phyloP scores from a whole-genome alignment of 148 eudicot genomes.

The Fallopia convolvulus region DNA sequence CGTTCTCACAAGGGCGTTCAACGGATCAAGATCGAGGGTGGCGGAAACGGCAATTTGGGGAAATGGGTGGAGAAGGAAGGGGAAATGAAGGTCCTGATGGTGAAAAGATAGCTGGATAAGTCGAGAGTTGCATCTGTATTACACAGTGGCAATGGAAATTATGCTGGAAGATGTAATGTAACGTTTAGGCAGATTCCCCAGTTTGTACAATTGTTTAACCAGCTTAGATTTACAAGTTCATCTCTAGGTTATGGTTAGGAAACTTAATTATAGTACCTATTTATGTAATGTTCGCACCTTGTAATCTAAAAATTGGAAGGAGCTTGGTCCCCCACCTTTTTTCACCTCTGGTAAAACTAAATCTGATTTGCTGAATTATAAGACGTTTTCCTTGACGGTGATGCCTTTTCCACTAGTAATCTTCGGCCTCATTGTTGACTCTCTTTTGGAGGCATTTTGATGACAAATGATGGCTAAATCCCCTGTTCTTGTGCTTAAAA shows the following conservation, averaged over 20 bases:
- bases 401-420: neutral
- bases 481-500: too few relatives aligned
- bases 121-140: conserved; percentile 22
- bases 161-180: conserved; percentile 8
- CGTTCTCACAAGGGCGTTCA: conserved; percentile 31
- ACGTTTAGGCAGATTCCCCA: conserved; percentile 12
- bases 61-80: conserved; percentile 32
- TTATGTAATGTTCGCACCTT: neutral
- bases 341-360: conserved; percentile 1
- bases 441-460: too few relatives aligned
- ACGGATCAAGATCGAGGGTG: conserved; percentile 31
- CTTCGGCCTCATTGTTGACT: too few relatives aligned
- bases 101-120: conserved; percentile 23
- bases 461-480: too few relatives aligned
- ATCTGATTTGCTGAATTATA: neutral
- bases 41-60: conserved; percentile 36
- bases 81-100: conserved; percentile 30
- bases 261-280: conserved; percentile 3
- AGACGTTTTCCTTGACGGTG: neutral
- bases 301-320: neutral
- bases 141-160: conserved; percentile 19
- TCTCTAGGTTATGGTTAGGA: conserved; percentile 12
- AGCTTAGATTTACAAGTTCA: conserved; percentile 18
- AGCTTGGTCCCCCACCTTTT: conserved; percentile 5
- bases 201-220: conserved; percentile 20